These are phyloP conservation scores for Plasmodium ovale DNA, from an alignment of 169 alveolate species.

Conservation along the genomic window DNA sequence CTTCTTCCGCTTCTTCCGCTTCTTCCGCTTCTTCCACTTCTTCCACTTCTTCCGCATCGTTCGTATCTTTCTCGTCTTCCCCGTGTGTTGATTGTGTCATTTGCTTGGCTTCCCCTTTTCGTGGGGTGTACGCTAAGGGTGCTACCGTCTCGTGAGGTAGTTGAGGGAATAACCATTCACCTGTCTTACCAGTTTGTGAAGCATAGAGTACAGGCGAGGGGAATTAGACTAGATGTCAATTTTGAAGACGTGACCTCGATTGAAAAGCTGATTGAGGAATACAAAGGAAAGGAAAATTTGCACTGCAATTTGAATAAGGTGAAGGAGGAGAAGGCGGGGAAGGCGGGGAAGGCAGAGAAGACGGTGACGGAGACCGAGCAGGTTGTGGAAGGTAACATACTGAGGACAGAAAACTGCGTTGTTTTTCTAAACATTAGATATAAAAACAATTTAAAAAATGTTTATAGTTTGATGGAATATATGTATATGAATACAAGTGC, in stretches of 20 bases:
- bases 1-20: too few relatives aligned
- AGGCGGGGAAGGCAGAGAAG: background rate
- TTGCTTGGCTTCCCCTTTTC: too few relatives aligned
- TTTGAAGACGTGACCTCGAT: conserved; percentile 26
- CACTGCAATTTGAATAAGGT: conserved; percentile 54
- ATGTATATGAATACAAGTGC: conserved; percentile 50
- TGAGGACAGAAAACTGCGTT: conserved; percentile 52
- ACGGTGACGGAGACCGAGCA: background rate
- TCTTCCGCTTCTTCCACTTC: too few relatives aligned
- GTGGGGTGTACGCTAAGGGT: conserved; percentile 15
- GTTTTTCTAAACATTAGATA: conserved; percentile 47
- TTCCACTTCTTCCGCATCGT: too few relatives aligned
- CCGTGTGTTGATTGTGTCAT: too few relatives aligned
- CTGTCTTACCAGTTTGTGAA: conserved; percentile 35
- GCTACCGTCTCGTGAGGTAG: conserved; percentile 6
- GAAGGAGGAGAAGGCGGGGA: conserved; percentile 11
- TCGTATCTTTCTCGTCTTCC: too few relatives aligned
- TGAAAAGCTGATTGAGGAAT: conserved; percentile 9
- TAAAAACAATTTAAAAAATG: conserved; percentile 37
- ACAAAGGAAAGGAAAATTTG: conserved; percentile 1
- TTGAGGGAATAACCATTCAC: conserved; percentile 48
- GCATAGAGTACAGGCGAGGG: conserved; percentile 39
- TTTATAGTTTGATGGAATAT: conserved; percentile 52
- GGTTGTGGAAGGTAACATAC: background rate
- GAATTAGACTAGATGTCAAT: conserved; percentile 31